Evolutionary conservation across 2,329 filamentous ascomycete genomes (phyloP), one percentile per base, ranked within the genome.

Genomic region (Ophiognomonia clavigignenti-juglandacearum): DNA sequence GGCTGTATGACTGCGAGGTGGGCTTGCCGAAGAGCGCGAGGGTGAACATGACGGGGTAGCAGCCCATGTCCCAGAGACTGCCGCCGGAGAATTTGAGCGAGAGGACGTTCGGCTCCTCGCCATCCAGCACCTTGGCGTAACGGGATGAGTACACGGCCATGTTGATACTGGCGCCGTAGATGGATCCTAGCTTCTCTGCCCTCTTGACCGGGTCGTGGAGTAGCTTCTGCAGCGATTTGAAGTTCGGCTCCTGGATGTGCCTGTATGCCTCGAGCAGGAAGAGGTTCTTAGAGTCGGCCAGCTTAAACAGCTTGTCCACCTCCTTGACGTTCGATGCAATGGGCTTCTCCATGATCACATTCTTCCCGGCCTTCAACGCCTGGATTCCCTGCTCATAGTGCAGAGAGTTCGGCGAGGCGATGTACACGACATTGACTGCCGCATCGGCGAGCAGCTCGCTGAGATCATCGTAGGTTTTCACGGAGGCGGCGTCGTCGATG

Each of bases 341-440:
- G 16, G 76, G 75, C 54, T 80, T 80, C 57, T 80, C 76, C 6
- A 71, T 69, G 0, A 79, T 60, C 2, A 78, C 75, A 56, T 78
- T 73, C 54, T 79, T 80, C 9, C 73, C 72, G 14, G 72, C 73
- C 7, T 63, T 54, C 8, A 79, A 60, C n/a, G 66, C 66, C 50
- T 72, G 69, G 53, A 78, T 72, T 7, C 22, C 39, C 54, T 69
- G 72, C 32, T 64, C 61, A 1, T 74, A 72, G 42, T 78, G 75
- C 1, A 58, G 58, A 18, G 65, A 61, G 52, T 78, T 79, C 1
- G 75, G 74, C 1, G 79, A 69, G 3, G 72, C 74, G 22, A 62
- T 52, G 29, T 66, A 64, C 5, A 66, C 59, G 4, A 60, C 61
- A 4, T 64, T 54, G 43, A 68, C 57, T 29, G 62, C 56, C 4